Evolutionary conservation across 2,329 filamentous ascomycete species (phyloP), one percentile per base, ranked within the genome.

Genomic region (Claviceps africana): DNA sequence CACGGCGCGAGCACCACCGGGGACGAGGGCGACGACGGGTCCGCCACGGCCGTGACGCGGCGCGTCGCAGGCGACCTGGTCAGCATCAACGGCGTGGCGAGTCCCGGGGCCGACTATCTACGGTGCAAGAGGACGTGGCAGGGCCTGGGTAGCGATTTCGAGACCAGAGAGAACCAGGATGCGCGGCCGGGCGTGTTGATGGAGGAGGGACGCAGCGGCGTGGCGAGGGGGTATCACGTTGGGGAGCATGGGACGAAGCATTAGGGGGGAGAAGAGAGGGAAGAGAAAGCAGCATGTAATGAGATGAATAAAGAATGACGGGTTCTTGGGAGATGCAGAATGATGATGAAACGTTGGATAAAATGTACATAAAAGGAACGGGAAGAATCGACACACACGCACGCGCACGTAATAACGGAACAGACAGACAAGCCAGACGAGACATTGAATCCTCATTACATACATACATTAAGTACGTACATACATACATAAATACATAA

Each of bases 81-180:
- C 0, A 82, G 83, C 46, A 81, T 97, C 58, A 91, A 90, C 50
- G 88, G 89, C 7, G 79, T 91, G 0, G 75, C 85, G n/a, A 97
- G 91, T 46, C 93, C 93, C 0, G 93, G 88, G 0, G 93, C 93
- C 0, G 88, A 96, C 65, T 97, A 80, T 59, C 70, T 98, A 56
- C 79, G 84, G 33, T 86, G 84, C 3, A 80, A 90, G 61, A 73
- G 93, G 53, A 95, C 88, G 4, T 98, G 93, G 93, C 85, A 85
- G 62, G 93, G 93, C 0, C 69, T 98, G 25, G 93, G 93, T 0
- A 95, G 81, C 56, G 93, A 98, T 64, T 94, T 89, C 60, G 57
- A 69, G n/a, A n/a, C n/a, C 71, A 71, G 15, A 75, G n/a, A 42
- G 19, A 17, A 11, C 19, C n/a, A 42, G n/a, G 21, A 13, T 21